Evolutionary conservation across 148 eudicot species (phyloP), one percentile per base, ranked within the genome.

Genomic region (Pharnaceum exiguum): DNA sequence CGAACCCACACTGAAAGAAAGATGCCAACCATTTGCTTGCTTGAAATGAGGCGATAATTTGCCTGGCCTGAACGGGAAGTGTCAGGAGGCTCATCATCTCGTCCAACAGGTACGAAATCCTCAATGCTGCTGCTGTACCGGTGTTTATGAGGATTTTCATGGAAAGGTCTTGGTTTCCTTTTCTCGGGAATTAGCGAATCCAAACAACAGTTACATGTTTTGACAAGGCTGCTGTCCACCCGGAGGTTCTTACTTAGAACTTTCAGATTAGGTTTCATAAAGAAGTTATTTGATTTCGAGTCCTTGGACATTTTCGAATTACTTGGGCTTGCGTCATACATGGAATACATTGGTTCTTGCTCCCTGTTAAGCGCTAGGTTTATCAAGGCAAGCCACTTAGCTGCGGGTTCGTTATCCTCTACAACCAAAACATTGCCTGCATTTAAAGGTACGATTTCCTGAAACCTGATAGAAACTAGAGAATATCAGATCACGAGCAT

Each of bases 11-110:
- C 62, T 0, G 98, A 53, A n/a, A 91, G 74, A 57, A 85, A 88
- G 1, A 91, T 65, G 12, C 98, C 98, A 37, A 91, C 98, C 96
- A 88, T 91, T 60, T 88, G 94, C 67, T 88, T 91, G 76, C 87
- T 78, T 2, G 85, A 79, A 10, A 88, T 71, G 30, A 90, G 87
- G 21, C 80, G 74, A 25, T 84, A 87, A 25, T 66, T 73, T 32
- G 72, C 39, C 16, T 50, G 63, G 10, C 67, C 62, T 17, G 64
- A 44, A 15, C 35, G 37, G 9, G 28, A 53, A 15, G 82, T n/a
- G 68, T 10, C 50, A 55, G 19, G 63, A 46, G 13, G 75, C 38
- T 33, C 51, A 51, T 59, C 62, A 65, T 59, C 60, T 10, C 50
- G 36, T 24, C 59, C 73, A 5, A 72, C 53, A 6, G 77, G 46